Evolutionary conservation across 257 asterid species (phyloP).

Genomic region (Salvia miltiorrhiza): DNA sequence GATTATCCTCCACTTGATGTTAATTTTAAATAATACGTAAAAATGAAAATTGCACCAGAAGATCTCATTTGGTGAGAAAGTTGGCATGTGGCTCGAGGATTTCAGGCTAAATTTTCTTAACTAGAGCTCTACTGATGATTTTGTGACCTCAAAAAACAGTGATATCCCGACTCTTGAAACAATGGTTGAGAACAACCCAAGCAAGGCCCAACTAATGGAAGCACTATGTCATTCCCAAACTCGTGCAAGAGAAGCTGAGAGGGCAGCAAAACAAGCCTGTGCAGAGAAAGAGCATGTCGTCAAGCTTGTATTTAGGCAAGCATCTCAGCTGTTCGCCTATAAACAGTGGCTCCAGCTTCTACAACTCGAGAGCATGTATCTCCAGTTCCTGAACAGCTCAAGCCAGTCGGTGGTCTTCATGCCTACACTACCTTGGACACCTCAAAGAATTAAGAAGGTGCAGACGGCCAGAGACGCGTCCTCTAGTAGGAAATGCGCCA

Average conservation of each 20-base stretch:
- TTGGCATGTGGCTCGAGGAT: too few relatives aligned
- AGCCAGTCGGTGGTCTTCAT: slow-evolving; percentile 39
- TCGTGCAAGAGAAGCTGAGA: slow-evolving; percentile 95
- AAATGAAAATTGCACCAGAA: too few relatives aligned
- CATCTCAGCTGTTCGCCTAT: slow-evolving; percentile 85
- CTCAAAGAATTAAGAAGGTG: slow-evolving; percentile 34
- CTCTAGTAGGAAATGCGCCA: slow-evolving; percentile 30
- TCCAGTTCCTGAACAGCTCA: slow-evolving; percentile 48
- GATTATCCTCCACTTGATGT: too few relatives aligned
- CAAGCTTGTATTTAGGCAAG: slow-evolving; percentile 73
- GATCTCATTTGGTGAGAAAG: too few relatives aligned
- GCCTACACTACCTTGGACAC: slow-evolving; percentile 34
- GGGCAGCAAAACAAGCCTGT: slow-evolving; percentile 58
- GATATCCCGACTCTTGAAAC: slow-evolving; percentile 27
- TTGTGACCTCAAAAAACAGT: slow-evolving; percentile 32
- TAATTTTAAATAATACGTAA: background rate
- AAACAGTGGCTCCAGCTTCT: slow-evolving; percentile 79
- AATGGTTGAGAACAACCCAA: slow-evolving; percentile 25
- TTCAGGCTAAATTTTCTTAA: too few relatives aligned
- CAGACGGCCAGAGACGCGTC: slow-evolving; percentile 33
- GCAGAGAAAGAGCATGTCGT: slow-evolving; percentile 69
- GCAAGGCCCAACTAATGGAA: slow-evolving; percentile 59
- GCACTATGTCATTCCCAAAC: slow-evolving; percentile 90
- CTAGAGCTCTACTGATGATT: background rate
- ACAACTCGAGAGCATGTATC: slow-evolving; percentile 63